Base-by-base conservation (phyloP, 2,329 filamentous ascomycete genomes). In the Clarireedia sp. region DNA sequence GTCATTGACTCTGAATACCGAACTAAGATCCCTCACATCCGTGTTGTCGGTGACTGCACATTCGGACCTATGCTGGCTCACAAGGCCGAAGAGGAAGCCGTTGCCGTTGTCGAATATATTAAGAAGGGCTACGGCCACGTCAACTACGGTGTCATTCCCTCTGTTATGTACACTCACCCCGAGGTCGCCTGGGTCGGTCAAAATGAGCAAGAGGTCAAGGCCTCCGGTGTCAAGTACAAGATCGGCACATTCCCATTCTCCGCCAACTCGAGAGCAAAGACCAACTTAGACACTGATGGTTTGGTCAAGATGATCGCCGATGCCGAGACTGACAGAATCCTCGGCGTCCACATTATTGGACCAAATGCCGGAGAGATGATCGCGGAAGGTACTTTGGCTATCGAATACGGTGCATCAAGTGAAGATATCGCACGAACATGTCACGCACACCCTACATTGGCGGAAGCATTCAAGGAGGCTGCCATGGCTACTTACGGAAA, bases 1-100 rank as follows among this genome's bases (percentile, higher is more conserved):
- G 88, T 99, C 67, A 96, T 99, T 71, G 94, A 99, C 79, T 90
- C 91, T 66, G 92, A 99, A 75, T 99, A 96, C 82, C 90, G 94
- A 75, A 99, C 94, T 69, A 97, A 96, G 79, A 78, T 94, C 64
- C 89, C 91, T 48, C 94, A 99, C 78, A 96, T 99, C 73, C 91
- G 94, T 67, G 94, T 92, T 67, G 87, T 97, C 64, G 94, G 94
- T 69, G 94, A 97, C 73, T 89, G 84, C 70, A 99, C 94, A 47
- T 99, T 99, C 72, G 94, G 94, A 9, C 91, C 91, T 69, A 99
- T 99, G 94, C 85, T 99, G 68, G 94, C 94, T 54, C 94, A 99
- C 82, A 99, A 99, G 82, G 94, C 94, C 51, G 94, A 99, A 76
- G 94, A 99, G 76, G 94, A 99, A 76, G 94, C 82, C 58, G 91